phyloP scores from a whole-genome alignment of 768 basidiomycete genomes.

The Suillus hirtellus region DNA sequence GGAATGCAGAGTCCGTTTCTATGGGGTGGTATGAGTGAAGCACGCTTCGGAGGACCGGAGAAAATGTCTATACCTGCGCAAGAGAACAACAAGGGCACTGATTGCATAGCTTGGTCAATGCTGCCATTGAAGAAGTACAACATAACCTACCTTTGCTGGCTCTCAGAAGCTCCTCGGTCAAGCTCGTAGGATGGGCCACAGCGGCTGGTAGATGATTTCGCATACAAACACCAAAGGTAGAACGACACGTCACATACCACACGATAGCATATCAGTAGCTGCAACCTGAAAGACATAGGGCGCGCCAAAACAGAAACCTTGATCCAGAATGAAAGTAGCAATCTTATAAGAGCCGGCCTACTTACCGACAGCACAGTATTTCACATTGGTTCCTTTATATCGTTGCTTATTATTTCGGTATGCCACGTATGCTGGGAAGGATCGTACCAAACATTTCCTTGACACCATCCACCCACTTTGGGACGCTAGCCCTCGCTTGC shows the following conservation, averaged over 20 bases:
- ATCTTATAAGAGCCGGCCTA: neutral
- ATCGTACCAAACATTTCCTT: constrained; percentile 47
- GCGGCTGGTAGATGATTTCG: constrained; percentile 38
- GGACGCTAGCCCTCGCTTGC: constrained; percentile 41
- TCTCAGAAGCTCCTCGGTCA: constrained; percentile 49
- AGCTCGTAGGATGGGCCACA: constrained; percentile 54
- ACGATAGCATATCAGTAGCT: constrained; percentile 45
- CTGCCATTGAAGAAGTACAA: neutral
- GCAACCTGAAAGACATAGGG: constrained; percentile 51
- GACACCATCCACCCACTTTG: constrained; percentile 54
- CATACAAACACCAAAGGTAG: neutral
- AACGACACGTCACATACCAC: constrained; percentile 35
- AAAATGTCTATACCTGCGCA: constrained; percentile 46
- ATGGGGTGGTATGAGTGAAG: neutral
- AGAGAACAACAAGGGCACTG: constrained; percentile 55
- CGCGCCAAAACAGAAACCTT: constrained; percentile 62
- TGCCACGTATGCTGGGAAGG: constrained; percentile 13
- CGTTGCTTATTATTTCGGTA: constrained; percentile 12
- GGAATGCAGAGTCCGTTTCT: constrained; percentile 61
- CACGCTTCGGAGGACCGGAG: neutral
- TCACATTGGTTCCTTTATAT: constrained; percentile 27
- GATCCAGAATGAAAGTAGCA: neutral
- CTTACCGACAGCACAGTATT: constrained; percentile 49
- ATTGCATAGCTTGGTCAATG: neutral
- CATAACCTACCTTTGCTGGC: constrained; percentile 45